Conservation (phyloP, 2,329 filamentous ascomycete genomes). For the Peltaster fructicola region DNA sequence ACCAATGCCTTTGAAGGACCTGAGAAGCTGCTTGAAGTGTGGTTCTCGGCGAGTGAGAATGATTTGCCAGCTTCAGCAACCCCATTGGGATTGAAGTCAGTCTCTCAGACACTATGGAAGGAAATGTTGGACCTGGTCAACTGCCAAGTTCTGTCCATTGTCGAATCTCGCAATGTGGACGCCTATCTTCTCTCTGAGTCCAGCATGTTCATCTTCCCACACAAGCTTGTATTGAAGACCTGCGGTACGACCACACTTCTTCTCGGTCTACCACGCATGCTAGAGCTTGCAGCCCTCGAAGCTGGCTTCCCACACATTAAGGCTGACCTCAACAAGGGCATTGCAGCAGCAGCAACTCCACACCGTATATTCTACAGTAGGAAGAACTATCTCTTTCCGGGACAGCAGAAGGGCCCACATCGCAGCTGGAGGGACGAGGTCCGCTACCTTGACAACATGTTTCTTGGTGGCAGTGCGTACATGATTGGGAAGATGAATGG, state of each 20-base stretch:
- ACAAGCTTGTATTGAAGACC: constrained; percentile 97
- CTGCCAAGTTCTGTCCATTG: constrained; percentile 90
- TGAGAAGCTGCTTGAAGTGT: constrained; percentile 95
- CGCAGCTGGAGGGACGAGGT: constrained; percentile 97
- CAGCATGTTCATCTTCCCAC: constrained; percentile 99
- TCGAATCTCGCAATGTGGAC: constrained; percentile 85
- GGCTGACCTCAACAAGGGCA: constrained; percentile 45
- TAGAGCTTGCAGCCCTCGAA: constrained; percentile 75
- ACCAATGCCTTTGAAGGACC: constrained; percentile 95
- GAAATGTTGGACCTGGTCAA: constrained; percentile 96
- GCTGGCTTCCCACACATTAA: constrained; percentile 79
- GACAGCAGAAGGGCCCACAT: constrained; percentile 85
- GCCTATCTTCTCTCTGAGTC: constrained; percentile 95
- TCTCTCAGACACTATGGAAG: constrained; percentile 75
- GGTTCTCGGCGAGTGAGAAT: constrained; percentile 72
- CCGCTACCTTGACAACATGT: constrained; percentile 77
- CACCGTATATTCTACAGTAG: constrained; percentile 97
- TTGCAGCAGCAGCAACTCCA: constrained; percentile 63
- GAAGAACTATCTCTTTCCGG: constrained; percentile 94
- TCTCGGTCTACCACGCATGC: constrained; percentile 70
- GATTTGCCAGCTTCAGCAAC: constrained; percentile 53
- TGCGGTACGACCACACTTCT: constrained; percentile 93
- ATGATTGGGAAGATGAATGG: constrained; percentile 99
- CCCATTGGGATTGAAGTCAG: constrained; percentile 67
- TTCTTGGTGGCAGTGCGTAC: constrained; percentile 84